Base-by-base conservation (phyloP, 768 basidiomycete species). In the Russula ochroleuca region DNA sequence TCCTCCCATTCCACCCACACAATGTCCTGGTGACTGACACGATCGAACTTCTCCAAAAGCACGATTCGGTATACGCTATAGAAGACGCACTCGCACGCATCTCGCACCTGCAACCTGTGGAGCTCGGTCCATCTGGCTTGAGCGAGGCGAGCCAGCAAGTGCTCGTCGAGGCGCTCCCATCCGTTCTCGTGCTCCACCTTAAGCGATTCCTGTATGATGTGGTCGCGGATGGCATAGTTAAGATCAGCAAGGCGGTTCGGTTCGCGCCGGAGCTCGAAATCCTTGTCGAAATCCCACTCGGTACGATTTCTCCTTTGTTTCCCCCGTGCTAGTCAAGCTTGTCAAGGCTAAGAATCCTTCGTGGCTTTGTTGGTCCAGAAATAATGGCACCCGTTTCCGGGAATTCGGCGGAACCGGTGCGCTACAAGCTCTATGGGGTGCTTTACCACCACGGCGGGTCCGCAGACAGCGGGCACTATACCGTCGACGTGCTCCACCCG, bases 401-500 rank as follows among this genome's bases (percentile, higher is more conserved):
- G 13, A 92, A 61, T 73, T 89, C 57, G 79, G 91, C 75, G 76
- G 85, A 2, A 78, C 84, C 1, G 74, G 79, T 21, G 13, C 65
- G 65, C 69, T 96, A 94, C 72, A 87, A 86, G 69, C 80, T 96
- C 7, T 93, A 93, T 70, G 92, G 91, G 68, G 96, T 86, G 13
- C 76, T 98, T 14, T 98, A 97, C 74, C 96, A 99, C 73, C 95
- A 99, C 69, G 96, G 96, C 2, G 78, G 80, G 31, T 90, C 91
- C 10, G 93, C 96, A 0, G 87, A 87, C 1, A 94, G 94, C 4
- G 96, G 96, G 0, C 96, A 98, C 74, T 98, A 98, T 76, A 98
- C 95, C 2, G 83, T 96, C 53, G 90, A 94, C 70, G 89, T 95
- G 14, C 77, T 95, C 2, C 87, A 92, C 68, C 89, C 87, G 2